A percentile compares a stretch with the other conserved stretches of the same genome.
phyloP scores from a whole-genome alignment of 495 filamentous ascomycete species.

The Daldinia childiae region DNA sequence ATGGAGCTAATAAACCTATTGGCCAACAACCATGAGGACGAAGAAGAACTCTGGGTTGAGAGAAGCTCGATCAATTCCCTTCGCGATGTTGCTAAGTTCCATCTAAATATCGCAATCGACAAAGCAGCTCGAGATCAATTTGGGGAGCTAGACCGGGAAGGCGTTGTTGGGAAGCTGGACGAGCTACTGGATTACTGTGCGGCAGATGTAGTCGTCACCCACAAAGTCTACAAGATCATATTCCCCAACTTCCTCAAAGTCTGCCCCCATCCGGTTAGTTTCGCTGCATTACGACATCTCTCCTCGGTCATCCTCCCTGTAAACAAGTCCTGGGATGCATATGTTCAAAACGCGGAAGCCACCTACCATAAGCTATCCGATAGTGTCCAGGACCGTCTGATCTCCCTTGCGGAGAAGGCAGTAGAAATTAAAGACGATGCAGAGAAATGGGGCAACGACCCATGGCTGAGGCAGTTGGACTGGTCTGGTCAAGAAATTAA shows the following conservation, averaged over 20 bases:
- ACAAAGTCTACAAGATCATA: constrained; percentile 89
- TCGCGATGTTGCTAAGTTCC: constrained; percentile 95
- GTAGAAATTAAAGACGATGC: constrained; percentile 74
- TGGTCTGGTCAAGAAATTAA: constrained; percentile 93
- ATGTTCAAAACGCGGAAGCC: constrained; percentile 80
- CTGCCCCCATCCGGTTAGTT: constrained; percentile 97
- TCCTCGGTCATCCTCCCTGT: constrained; percentile 93
- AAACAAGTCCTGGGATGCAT: constrained; percentile 84
- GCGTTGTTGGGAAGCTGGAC: constrained; percentile 73
- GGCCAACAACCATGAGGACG: constrained; percentile 76
- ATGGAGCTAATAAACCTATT: constrained; percentile 77
- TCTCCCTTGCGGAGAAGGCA: constrained; percentile 77
- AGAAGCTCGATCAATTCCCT: constrained; percentile 95
- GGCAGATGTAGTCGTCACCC: constrained; percentile 91
- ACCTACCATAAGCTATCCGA: constrained; percentile 82
- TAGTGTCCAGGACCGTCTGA: constrained; percentile 76
- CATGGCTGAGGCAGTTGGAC: constrained; percentile 92
- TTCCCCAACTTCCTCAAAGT: constrained; percentile 87
- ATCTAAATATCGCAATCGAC: constrained; percentile 90
- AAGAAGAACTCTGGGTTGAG: constrained; percentile 94
- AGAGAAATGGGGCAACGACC: constrained; percentile 75
- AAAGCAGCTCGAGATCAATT: constrained; percentile 89
- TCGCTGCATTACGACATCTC: constrained; percentile 90
- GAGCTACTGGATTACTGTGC: constrained; percentile 95
- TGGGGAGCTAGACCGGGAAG: constrained; percentile 78